phyloP scores from a whole-genome alignment of 2,329 filamentous ascomycete genomes.

The Trichophyton simii region DNA sequence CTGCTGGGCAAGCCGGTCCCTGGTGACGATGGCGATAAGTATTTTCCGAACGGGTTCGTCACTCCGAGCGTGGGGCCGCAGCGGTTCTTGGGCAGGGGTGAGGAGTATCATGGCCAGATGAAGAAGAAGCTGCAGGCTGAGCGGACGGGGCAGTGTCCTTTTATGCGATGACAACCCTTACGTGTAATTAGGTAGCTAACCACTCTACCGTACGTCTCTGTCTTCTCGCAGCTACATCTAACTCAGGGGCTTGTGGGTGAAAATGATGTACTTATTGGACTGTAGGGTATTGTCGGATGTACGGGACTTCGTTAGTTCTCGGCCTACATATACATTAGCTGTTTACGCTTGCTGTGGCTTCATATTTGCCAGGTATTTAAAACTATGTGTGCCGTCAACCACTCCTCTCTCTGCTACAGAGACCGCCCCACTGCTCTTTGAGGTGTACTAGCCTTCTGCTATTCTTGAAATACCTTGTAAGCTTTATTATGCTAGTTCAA shows the following conservation, averaged over 20 bases:
- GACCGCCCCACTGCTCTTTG: background rate
- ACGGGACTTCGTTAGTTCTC: too few species aligned
- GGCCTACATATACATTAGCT: too few species aligned
- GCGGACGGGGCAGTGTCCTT: constrained; percentile 39
- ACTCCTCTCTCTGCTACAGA: too few species aligned
- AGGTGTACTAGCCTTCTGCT: background rate
- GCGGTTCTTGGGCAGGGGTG: constrained; percentile 41
- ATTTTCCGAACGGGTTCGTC: constrained; percentile 37
- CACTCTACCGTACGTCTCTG: too few species aligned
- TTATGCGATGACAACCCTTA: constrained; percentile 13
- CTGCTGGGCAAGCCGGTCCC: constrained; percentile 36
- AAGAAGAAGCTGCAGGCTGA: constrained; percentile 26
- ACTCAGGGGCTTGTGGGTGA: too few species aligned
- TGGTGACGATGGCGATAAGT: constrained; percentile 36
- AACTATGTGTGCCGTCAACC: too few species aligned
- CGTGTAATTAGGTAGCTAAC: too few species aligned
- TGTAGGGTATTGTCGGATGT: too few species aligned
- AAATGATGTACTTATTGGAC: too few species aligned
- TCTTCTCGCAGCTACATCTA: background rate
- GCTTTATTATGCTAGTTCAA: background rate
- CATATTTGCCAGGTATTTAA: too few species aligned
- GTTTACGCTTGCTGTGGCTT: too few species aligned
- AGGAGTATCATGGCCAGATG: constrained; percentile 36
- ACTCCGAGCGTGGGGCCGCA: constrained; percentile 50
- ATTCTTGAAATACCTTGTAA: background rate